Evolutionary conservation across 2,329 filamentous ascomycete genomes (phyloP).

Genomic region (Trichophyton schoenleinii): DNA sequence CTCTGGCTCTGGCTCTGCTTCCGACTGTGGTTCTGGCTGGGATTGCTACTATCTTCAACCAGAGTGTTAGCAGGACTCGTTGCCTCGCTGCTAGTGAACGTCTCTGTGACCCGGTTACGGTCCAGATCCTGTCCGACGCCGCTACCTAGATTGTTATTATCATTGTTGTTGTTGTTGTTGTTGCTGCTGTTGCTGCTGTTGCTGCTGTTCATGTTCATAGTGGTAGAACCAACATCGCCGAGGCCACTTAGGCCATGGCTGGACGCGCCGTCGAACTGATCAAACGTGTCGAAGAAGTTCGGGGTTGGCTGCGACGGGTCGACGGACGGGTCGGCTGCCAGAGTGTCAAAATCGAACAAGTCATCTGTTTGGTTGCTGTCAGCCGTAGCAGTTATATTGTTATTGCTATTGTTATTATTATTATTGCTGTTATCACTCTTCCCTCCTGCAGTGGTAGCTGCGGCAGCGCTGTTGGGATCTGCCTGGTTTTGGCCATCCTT

Average conservation of each 20-base stretch:
- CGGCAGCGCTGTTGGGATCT: constrained; percentile 10
- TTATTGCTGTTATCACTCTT: background rate
- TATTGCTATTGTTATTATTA: background rate
- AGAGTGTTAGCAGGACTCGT: constrained; percentile 29
- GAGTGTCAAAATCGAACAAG: constrained; percentile 32
- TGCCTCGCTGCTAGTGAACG: constrained; percentile 33
- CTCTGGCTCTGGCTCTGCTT: constrained; percentile 9
- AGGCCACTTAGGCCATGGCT: constrained; percentile 3
- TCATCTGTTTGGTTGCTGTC: constrained; percentile 22
- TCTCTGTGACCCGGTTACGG: constrained; percentile 27
- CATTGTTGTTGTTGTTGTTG: too few species aligned
- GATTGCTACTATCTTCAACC: constrained; percentile 20
- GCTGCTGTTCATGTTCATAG: background rate
- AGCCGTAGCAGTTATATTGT: constrained; percentile 13
- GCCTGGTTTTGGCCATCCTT: constrained; percentile 13
- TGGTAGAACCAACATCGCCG: constrained; percentile 4
- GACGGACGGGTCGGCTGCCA: constrained; percentile 17
- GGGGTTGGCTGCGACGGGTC: constrained; percentile 9
- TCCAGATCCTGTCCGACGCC: constrained; percentile 17
- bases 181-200: background rate
- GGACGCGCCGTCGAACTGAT: background rate
- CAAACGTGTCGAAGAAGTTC: constrained; percentile 2
- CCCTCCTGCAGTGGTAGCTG: background rate
- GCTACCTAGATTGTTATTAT: constrained; percentile 7
- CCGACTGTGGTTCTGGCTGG: background rate